phyloP scores from a whole-genome alignment of 768 basidiomycete species.

The Gyrodon lividus region DNA sequence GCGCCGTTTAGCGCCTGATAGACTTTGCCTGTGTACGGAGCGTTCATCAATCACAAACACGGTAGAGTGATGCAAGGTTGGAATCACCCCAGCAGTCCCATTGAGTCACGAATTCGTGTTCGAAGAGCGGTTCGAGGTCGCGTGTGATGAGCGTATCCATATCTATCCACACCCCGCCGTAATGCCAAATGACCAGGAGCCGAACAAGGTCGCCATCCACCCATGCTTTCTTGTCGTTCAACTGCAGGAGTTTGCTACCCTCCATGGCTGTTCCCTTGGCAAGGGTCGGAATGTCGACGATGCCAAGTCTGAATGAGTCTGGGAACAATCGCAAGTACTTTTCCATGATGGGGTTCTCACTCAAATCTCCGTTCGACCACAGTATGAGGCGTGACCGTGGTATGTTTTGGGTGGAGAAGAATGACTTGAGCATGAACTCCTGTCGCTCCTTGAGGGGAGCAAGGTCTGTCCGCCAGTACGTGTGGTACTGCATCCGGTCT shows the following conservation, averaged over 20 bases:
- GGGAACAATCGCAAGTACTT: constrained; percentile 65
- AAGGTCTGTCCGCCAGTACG: constrained; percentile 93
- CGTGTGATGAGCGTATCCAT: constrained; percentile 94
- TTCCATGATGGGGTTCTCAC: constrained; percentile 52
- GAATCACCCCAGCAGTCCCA: constrained; percentile 94
- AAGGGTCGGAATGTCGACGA: constrained; percentile 65
- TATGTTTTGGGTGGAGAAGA: constrained; percentile 88
- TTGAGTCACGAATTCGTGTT: constrained; percentile 95
- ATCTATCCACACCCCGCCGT: constrained; percentile 94
- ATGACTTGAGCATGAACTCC: constrained; percentile 86
- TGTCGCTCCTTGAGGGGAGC: constrained; percentile 76
- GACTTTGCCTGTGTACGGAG: constrained; percentile 51
- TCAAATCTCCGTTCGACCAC: constrained; percentile 88
- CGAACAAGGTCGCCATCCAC: constrained; percentile 93
- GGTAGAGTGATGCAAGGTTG: neutral
- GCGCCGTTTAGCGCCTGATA: constrained; percentile 89
- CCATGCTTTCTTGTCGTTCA: constrained; percentile 82
- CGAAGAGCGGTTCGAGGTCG: constrained; percentile 79
- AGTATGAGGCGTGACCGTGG: constrained; percentile 67
- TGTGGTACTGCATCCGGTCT: constrained; percentile 72
- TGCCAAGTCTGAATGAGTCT: constrained; percentile 62
- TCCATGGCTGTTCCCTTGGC: constrained; percentile 78
- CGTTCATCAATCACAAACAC: constrained; percentile 6
- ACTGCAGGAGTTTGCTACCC: constrained; percentile 54
- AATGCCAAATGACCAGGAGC: constrained; percentile 81